A percentile compares a stretch with the other conserved stretches of the same genome.
These are phyloP conservation scores for Fusarium ambrosium DNA, from an alignment of 2,329 filamentous ascomycete genomes.

Conservation along the genomic window DNA sequence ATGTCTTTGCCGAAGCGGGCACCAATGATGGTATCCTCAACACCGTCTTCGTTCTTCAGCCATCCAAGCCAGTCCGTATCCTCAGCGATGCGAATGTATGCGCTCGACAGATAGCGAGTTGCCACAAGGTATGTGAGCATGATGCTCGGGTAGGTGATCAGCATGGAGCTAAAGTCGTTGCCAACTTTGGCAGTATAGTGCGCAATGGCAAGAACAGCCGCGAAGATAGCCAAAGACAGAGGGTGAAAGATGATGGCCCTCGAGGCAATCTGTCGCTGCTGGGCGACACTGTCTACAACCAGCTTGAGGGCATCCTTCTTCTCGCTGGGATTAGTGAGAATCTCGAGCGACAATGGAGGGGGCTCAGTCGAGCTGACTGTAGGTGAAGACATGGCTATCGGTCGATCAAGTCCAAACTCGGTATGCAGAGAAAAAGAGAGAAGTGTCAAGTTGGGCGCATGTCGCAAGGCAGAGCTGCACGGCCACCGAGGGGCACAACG, in stretches of 20 bases:
- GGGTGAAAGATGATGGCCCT: conserved; percentile 75
- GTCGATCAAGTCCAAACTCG: neutral
- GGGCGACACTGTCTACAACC: conserved; percentile 84
- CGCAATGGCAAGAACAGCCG: conserved; percentile 55
- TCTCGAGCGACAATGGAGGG: conserved; percentile 72
- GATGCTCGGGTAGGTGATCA: conserved; percentile 70
- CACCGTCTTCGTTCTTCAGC: conserved; percentile 48
- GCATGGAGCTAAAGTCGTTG: conserved; percentile 67
- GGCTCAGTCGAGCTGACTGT: conserved; percentile 51
- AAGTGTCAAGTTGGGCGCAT: conserved; percentile 10
- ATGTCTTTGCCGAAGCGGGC: conserved; percentile 75
- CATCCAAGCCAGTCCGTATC: conserved; percentile 73
- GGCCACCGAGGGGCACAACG: neutral
- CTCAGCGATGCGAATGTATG: conserved; percentile 75
- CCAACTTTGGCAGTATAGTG: conserved; percentile 56
- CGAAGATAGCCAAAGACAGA: conserved; percentile 61
- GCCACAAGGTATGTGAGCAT: conserved; percentile 73
- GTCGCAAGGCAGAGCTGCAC: neutral
- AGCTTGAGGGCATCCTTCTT: conserved; percentile 77
- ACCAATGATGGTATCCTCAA: conserved; percentile 71
- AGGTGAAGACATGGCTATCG: conserved; percentile 18
- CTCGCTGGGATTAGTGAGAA: conserved; percentile 66
- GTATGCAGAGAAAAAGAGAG: neutral
- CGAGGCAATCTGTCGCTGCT: conserved; percentile 80
- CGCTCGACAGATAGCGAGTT: conserved; percentile 70